A percentile compares a stretch with the other conserved stretches of the same genome.
These are phyloP conservation scores for Cyclaneusma minus DNA, from an alignment of 2,329 filamentous ascomycete genomes.

Conservation along the genomic window DNA sequence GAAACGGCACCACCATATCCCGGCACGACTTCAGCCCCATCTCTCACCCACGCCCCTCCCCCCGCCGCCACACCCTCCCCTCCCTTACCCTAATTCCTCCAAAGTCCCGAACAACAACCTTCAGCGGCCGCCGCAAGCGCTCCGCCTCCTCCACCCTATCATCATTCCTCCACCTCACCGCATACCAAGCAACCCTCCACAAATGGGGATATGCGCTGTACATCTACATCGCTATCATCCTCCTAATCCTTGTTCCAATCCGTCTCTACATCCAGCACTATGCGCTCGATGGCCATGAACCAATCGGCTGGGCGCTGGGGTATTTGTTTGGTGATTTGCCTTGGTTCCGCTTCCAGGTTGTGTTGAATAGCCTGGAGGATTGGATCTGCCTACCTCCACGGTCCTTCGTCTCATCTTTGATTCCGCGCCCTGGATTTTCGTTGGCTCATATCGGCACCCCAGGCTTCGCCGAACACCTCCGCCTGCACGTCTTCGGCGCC, in stretches of 20 bases:
- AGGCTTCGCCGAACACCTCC: constrained; percentile 51
- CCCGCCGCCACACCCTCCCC: constrained; percentile 44
- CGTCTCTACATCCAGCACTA: constrained; percentile 50
- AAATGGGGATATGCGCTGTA: constrained; percentile 77
- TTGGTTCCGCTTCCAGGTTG: constrained; percentile 55
- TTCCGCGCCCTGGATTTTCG: too few species aligned
- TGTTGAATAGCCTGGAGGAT: constrained; percentile 48
- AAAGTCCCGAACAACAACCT: constrained; percentile 27
- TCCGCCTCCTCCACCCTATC: constrained; percentile 47
- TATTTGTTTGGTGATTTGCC: constrained; percentile 75
- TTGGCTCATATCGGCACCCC: constrained; percentile 5
- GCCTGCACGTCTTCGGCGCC: constrained; percentile 48
- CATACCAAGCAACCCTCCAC: constrained; percentile 56
- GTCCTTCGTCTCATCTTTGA: constrained; percentile 10
- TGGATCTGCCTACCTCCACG: constrained; percentile 61
- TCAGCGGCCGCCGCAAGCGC: constrained; percentile 50
- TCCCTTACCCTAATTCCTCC: constrained; percentile 19
- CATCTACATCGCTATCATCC: constrained; percentile 53
- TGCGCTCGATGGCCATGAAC: constrained; percentile 60
- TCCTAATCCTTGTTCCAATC: constrained; percentile 55
- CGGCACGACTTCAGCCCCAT: too few species aligned
- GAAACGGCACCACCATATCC: too few species aligned
- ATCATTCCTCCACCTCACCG: constrained; percentile 67
- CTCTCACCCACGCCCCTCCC: too few species aligned
- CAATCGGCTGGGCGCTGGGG: constrained; percentile 81